Evolutionary conservation across 805 yeast genomes (phyloP), one percentile per base, ranked within the genome.

Genomic region (Millerozyma miso): DNA sequence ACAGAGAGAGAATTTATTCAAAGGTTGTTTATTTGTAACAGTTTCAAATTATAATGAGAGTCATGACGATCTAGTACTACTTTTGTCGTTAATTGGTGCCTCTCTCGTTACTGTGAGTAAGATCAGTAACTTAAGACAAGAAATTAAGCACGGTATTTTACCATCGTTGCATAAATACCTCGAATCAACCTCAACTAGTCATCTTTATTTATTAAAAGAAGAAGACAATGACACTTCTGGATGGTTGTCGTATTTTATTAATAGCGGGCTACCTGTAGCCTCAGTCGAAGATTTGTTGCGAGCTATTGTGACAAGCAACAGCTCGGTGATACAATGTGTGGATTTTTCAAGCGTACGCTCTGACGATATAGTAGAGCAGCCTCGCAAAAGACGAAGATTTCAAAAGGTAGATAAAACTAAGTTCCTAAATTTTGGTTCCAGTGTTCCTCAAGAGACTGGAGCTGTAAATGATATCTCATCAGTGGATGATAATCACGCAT

Each of bases 361-460:
- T 23, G 29, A 23, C 6, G 29, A 23, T 23, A 23, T 10, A 23
- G 10, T 7, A 7, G 29, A 23, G 10, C 33, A 37, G 5, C 39
- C 39, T 12, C 47, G 67, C 23, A 65, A 63, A 40, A 51, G 71
- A 46, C 51, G 65, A 32, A 63, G 56, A 38, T 55, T 62, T 31
- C 64, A 65, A 42, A 56, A 58, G 33, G 67, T 63, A 2, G 59
- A 55, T 38, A 62, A 58, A 14, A 53, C 66, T 31, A 65, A 65
- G 37, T 68, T 68, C 40, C 65, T 68, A 40, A 65, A 63, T 43
- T 60, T 67, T 31, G 41, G 31, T 10, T 3, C 31, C 42, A 12
- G 40, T 46, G 19, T 34, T 19, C n/a, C 16, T 12, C 31, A 20
- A 14, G 17, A 17, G 31, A 6, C 3, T 17, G 29, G 3, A 19